These are phyloP conservation scores for Hypoxylon sp. DNA, from an alignment of 2,329 filamentous ascomycete species.

Conservation along the genomic window DNA sequence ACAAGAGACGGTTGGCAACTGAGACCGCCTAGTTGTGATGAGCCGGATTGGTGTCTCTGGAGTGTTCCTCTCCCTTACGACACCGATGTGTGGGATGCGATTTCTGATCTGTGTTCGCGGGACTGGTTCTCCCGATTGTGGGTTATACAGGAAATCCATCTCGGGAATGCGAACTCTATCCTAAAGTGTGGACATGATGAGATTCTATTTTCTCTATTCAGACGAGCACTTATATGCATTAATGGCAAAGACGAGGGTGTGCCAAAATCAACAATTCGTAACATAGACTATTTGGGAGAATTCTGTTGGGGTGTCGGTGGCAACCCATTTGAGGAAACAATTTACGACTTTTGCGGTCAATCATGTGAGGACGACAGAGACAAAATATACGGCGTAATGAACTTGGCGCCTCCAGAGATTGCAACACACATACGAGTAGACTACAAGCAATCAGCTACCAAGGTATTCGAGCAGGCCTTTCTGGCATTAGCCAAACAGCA, in stretches of 20 bases:
- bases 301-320: not conserved
- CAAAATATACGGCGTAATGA: slow-evolving; percentile 42
- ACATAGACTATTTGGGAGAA: not conserved
- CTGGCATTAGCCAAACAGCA: not conserved
- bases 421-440: slow-evolving; percentile 21
- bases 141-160: slow-evolving; percentile 45
- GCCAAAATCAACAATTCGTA: not conserved
- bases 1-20: not conserved
- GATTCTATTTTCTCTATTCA: slow-evolving; percentile 36
- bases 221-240: slow-evolving; percentile 27
- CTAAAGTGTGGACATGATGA: slow-evolving; percentile 41
- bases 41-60: slow-evolving; percentile 5
- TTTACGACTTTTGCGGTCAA: slow-evolving; percentile 6
- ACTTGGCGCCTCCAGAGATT: slow-evolving; percentile 16
- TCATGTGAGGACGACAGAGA: slow-evolving; percentile 34
- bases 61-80: slow-evolving; percentile 3
- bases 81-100: slow-evolving; percentile 18
- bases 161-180: slow-evolving; percentile 30
- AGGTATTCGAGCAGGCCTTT: slow-evolving; percentile 36
- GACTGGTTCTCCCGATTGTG: slow-evolving; percentile 38
- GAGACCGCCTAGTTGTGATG: slow-evolving; percentile 18
- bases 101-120: slow-evolving; percentile 4
- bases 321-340: not conserved
- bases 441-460: slow-evolving; percentile 13
- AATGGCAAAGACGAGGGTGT: not conserved